Conservation (phyloP, 2,329 filamentous ascomycete genomes). For the Paradendryphiella salina region DNA sequence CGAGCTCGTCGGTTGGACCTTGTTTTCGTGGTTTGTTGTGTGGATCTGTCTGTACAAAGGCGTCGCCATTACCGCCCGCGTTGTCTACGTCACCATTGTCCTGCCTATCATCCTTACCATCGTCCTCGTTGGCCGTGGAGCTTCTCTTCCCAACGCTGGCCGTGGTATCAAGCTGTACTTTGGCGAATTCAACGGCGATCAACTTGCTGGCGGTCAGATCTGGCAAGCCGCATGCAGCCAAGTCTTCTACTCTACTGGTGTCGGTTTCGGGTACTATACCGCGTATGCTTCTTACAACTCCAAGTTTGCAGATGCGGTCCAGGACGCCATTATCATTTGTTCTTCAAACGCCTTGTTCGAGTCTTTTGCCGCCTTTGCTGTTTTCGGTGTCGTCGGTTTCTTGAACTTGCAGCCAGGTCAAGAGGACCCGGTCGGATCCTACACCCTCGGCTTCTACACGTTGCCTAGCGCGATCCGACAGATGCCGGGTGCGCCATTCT, state of each 20-base stretch:
- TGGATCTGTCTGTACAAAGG: slow-evolving; percentile 22
- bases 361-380: slow-evolving; percentile 50
- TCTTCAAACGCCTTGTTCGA: slow-evolving; percentile 58
- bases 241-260: slow-evolving; percentile 60
- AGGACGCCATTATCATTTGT: slow-evolving; percentile 59
- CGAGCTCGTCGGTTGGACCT: slow-evolving; percentile 1
- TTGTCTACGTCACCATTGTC: slow-evolving; percentile 27
- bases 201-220: slow-evolving; percentile 47
- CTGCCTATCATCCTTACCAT: slow-evolving; percentile 19
- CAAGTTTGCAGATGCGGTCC: slow-evolving; percentile 58
- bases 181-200: slow-evolving; percentile 2
- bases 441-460: slow-evolving; percentile 59
- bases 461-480: slow-evolving; percentile 56
- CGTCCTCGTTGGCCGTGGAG: slow-evolving; percentile 15
- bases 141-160: slow-evolving; percentile 14
- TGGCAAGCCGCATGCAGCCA: slow-evolving; percentile 58
- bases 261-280: slow-evolving; percentile 55
- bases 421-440: slow-evolving; percentile 53
- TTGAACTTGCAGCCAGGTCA: slow-evolving; percentile 42
- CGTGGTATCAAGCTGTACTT: slow-evolving; percentile 17
- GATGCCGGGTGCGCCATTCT: slow-evolving; percentile 59
- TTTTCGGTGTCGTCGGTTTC: slow-evolving; percentile 58
- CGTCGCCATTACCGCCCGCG: slow-evolving; percentile 19
- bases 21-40: slow-evolving; percentile 12
- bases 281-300: slow-evolving; percentile 60